Base-by-base conservation (phyloP, 805 yeast genomes). In the Sungouiella thailandica region DNA sequence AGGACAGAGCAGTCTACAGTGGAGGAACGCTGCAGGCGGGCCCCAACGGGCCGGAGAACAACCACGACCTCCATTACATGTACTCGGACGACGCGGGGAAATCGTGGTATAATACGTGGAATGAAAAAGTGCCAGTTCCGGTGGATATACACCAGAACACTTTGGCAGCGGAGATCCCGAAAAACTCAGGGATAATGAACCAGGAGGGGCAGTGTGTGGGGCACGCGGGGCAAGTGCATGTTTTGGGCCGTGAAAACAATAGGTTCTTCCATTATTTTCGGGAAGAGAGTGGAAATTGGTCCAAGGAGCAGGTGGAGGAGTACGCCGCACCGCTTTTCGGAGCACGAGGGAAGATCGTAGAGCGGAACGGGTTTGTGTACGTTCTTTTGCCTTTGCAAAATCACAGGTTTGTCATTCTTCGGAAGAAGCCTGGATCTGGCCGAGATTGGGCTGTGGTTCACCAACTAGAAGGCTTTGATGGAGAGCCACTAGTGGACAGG, bases 21-120 rank as follows among this genome's bases (percentile, higher is more conserved):
- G 42, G 20, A n/a, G 19, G 19, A 6, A 43, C 39, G 7, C 24
- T 26, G 5, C 47, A 46, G 18, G 49, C 47, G 2, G 50, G 50
- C 8, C 49, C 49, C 2, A 46, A 46, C 33, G 49, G 51, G 4
- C 51, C 51, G 8, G 51, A 46, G 22, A 46, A 46, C 30, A 44
- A 46, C 22, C 51, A 46, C 25, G 49, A 46, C 26, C 25, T 46
- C 5, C 41, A 44, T 28, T 46, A 42, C 32, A 38, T 40, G 8
- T 42, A 40, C 26, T 46, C 51, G 5, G 36, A 36, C n/a, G 51
- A 46, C 31, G 43, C 40, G 17, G 51, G 47, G n/a, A 6, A 15
- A 3, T 37, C 42, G 4, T 46, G 51, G 51, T 34, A 14, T 17
- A 43, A 42, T 25, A 36, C 36, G 15, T n/a, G 27, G 6, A 35